Percentiles rank a stretch among this genome's conserved stretches.
Conservation (phyloP, 306 rosid species). For the Vigna trinervia region DNA sequence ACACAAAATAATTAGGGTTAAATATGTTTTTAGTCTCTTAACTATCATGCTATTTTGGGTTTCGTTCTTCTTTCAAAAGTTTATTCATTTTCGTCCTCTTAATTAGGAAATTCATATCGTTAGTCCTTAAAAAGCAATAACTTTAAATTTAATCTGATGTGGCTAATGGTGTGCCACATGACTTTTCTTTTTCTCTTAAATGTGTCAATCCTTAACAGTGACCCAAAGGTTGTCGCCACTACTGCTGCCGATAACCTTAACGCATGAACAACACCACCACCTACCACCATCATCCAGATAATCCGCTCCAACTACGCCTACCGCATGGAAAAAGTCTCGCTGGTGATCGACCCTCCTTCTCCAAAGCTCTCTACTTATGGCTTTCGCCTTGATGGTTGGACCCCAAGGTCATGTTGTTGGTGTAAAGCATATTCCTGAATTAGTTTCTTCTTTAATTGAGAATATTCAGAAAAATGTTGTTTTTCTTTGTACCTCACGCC, state of each 20-base stretch:
- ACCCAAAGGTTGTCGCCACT: not conserved
- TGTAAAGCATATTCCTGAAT: conserved; percentile 94
- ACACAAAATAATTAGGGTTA: too few relatives aligned
- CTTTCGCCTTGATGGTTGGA: conserved; percentile 83
- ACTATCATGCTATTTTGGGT: too few relatives aligned
- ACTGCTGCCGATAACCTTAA: conserved; percentile 26
- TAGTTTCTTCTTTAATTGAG: conserved; percentile 66
- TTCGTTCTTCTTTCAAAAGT: too few relatives aligned
- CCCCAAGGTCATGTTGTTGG: conserved; percentile 86
- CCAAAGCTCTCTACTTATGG: conserved; percentile 85
- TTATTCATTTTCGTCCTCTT: too few relatives aligned
- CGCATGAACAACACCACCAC: conserved; percentile 18
- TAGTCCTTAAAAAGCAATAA: too few relatives aligned
- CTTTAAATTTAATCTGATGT: too few relatives aligned
- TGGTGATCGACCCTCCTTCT: conserved; percentile 84
- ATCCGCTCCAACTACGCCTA: conserved; percentile 71
- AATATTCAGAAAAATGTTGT: conserved; percentile 91
- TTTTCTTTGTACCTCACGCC: too few relatives aligned
- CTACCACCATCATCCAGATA: conserved; percentile 54
- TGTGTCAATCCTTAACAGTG: too few relatives aligned
- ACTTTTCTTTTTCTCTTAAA: too few relatives aligned
- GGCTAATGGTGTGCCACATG: too few relatives aligned
- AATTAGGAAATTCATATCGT: too few relatives aligned
- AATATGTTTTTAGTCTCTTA: too few relatives aligned
- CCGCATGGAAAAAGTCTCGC: conserved; percentile 63